Evolutionary conservation across 176 grass and related monocot species (phyloP).

Genomic region (barley (Hordeum vulgare)): MorexV3_pseudomolecules_assembly NC_058520.1:11511034-11511533

Average conservation of each 20-base stretch:
- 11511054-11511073: neutral
- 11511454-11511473: slow-evolving; percentile 37
- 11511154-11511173: slow-evolving; percentile 22
- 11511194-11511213: slow-evolving; percentile 60
- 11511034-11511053: neutral
- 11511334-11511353: neutral
- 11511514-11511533: neutral
- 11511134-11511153: neutral
- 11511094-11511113: neutral
- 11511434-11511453: slow-evolving; percentile 40
- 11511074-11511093: neutral
- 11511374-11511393: slow-evolving; percentile 16
- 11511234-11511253: slow-evolving; percentile 64
- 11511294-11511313: neutral
- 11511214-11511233: slow-evolving; percentile 42
- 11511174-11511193: slow-evolving; percentile 56
- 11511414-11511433: slow-evolving; percentile 15
- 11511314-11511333: neutral
- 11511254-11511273: slow-evolving; percentile 16
- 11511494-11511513: slow-evolving; percentile 6
- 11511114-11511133: neutral
- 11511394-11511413: slow-evolving; percentile 19
- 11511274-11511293: neutral
- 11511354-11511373: neutral
- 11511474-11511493: slow-evolving; percentile 35